These are phyloP conservation scores for Stropharia rugosoannulata DNA, from an alignment of 768 basidiomycete species.

Conservation along the genomic window DNA sequence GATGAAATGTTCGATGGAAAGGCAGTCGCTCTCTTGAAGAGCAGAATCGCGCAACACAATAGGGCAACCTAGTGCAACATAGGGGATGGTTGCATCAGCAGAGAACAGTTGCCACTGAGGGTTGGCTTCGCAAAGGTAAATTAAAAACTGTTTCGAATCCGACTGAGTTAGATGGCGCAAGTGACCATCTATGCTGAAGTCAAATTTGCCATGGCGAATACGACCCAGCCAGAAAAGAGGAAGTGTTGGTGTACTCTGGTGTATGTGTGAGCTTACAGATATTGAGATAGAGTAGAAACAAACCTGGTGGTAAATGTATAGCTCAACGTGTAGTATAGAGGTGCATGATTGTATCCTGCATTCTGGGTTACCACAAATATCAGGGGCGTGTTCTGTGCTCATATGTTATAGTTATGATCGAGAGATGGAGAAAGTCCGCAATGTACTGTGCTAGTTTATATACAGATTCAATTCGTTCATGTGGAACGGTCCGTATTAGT, in stretches of 20 bases:
- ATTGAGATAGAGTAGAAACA: not conserved
- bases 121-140: not conserved
- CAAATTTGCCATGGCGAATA: not conserved
- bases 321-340: not conserved
- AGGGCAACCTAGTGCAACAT: not conserved
- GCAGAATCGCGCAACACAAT: not conserved
- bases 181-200: not conserved
- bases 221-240: not conserved
- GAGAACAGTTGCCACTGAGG: not conserved
- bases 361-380: not conserved
- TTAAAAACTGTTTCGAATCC: not conserved
- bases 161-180: not conserved
- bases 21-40: not conserved
- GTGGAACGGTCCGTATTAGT: too few relatives aligned
- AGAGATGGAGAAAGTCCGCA: too few relatives aligned
- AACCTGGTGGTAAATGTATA: not conserved
- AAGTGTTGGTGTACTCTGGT: too few relatives aligned
- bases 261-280: too few relatives aligned
- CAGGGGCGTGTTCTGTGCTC: too few relatives aligned
- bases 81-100: not conserved
- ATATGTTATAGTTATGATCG: too few relatives aligned
- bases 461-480: too few relatives aligned
- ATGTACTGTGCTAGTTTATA: too few relatives aligned
- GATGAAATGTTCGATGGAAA: not conserved
- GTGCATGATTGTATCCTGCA: not conserved